A percentile compares a stretch with the other conserved stretches of the same genome.
phyloP scores from a whole-genome alignment of 768 basidiomycete genomes.

The Pulveroboletus sp. region DNA sequence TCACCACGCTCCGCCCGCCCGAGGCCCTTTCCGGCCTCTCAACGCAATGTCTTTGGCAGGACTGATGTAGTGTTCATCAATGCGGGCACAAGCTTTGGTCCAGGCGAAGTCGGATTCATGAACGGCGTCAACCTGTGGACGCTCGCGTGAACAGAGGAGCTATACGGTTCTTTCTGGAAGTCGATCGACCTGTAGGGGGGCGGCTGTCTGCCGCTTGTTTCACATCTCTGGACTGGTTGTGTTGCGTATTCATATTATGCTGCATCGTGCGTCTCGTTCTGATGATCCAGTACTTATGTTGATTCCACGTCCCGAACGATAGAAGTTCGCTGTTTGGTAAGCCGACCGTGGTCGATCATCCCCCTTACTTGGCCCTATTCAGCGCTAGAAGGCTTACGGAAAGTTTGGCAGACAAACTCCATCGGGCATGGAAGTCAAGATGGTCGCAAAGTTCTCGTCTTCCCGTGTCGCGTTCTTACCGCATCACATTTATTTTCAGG shows the following conservation, averaged over 20 bases:
- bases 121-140: constrained; percentile 35
- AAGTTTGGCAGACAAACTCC: constrained; percentile 6
- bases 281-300: no score
- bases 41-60: constrained; percentile 26
- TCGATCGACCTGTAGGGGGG: constrained; percentile 37
- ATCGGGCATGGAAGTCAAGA: constrained; percentile 22
- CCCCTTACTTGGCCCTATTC: background rate
- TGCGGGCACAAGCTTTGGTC: constrained; percentile 26
- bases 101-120: constrained; percentile 36
- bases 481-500: background rate
- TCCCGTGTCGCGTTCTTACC: background rate
- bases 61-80: constrained; percentile 39
- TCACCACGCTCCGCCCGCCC: constrained; percentile 43
- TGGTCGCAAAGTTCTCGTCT: no score
- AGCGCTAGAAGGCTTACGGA: constrained; percentile 20
- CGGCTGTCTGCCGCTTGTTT: constrained; percentile 37
- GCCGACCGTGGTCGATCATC: background rate
- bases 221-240: constrained; percentile 28
- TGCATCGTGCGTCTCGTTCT: constrained; percentile 21
- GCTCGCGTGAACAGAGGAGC: constrained; percentile 29
- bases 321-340: constrained; percentile 23
- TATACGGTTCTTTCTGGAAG: constrained; percentile 35
- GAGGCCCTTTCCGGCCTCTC: constrained; percentile 28
- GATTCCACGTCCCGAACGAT: background rate
- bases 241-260: constrained; percentile 19